A percentile compares a stretch with the other conserved stretches of the same genome.
These are phyloP conservation scores for Globisporangium nagaii DNA, from an alignment of 352 stramenopile species.

Conservation along the genomic window DNA sequence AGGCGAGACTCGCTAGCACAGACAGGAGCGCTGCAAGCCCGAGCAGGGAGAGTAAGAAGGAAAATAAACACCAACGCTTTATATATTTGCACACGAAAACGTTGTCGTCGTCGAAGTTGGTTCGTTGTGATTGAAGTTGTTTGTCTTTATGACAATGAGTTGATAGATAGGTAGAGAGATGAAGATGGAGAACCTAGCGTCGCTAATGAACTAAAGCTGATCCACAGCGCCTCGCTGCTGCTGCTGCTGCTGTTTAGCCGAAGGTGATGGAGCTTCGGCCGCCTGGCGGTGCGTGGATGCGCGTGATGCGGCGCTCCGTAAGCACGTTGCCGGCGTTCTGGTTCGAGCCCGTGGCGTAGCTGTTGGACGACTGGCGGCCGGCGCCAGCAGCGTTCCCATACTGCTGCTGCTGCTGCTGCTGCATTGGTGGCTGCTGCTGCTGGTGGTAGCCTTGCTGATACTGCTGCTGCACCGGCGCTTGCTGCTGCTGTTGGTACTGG, in stretches of 20 bases:
- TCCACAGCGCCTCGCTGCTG: too few relatives aligned
- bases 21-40: too few relatives aligned
- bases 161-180: too few relatives aligned
- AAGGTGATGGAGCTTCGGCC: conserved; percentile 79
- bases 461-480: conserved; percentile 16
- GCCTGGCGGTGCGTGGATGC: conserved; percentile 85
- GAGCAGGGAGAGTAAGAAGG: too few relatives aligned
- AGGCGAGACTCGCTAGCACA: background rate
- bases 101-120: too few relatives aligned
- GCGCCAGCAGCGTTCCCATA: conserved; percentile 8
- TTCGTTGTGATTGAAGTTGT: background rate
- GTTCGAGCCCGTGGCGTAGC: conserved; percentile 75
- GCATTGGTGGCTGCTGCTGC: conserved; percentile 12
- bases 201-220: too few relatives aligned
- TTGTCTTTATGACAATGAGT: background rate
- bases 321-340: conserved; percentile 89
- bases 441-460: conserved; percentile 14
- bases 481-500: conserved; percentile 18
- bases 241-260: too few relatives aligned
- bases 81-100: conserved; percentile 8
- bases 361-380: conserved; percentile 65
- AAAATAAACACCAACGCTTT: conserved; percentile 4
- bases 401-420: conserved; percentile 17
- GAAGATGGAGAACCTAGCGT: too few relatives aligned
- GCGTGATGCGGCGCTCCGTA: conserved; percentile 85